Percentiles rank a stretch among this genome's conserved stretches.
phyloP scores from a whole-genome alignment of 805 yeast species.

The Deakozyma indianensis region DNA sequence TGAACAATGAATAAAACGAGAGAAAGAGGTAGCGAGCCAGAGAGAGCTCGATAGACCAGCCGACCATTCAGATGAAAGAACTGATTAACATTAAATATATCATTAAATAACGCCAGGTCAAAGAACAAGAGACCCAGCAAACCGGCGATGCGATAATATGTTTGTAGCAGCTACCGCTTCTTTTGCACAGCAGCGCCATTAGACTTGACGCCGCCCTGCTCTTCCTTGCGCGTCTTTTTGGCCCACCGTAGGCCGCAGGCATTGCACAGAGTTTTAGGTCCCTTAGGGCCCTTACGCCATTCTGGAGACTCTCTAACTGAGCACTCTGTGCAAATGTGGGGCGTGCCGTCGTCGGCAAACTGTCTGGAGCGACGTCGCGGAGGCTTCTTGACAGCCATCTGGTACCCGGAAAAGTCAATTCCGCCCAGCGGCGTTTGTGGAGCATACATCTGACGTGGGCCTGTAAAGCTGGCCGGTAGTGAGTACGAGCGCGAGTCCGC shows the following conservation, averaged over 20 bases:
- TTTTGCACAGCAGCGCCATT: not conserved
- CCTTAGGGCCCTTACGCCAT: slow-evolving; percentile 86
- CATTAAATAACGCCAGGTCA: not conserved
- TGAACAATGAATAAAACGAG: too few relatives aligned
- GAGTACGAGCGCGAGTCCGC: slow-evolving; percentile 10
- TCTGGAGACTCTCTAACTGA: slow-evolving; percentile 69
- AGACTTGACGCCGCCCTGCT: not conserved
- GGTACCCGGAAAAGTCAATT: slow-evolving; percentile 10
- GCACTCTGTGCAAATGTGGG: slow-evolving; percentile 48
- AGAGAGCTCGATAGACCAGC: too few relatives aligned
- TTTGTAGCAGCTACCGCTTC: not conserved
- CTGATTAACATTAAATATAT: not conserved
- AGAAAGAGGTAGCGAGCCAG: too few relatives aligned
- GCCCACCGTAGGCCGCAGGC: slow-evolving; percentile 71
- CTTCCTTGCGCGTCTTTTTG: slow-evolving; percentile 17
- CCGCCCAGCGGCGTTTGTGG: not conserved
- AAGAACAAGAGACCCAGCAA: too few relatives aligned
- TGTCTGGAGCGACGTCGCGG: slow-evolving; percentile 3
- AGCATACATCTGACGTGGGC: slow-evolving; percentile 1
- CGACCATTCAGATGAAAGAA: too few relatives aligned
- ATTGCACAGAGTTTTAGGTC: slow-evolving; percentile 70
- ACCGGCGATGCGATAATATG: too few relatives aligned
- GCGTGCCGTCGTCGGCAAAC: slow-evolving; percentile 5
- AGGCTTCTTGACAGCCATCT: slow-evolving; percentile 5
- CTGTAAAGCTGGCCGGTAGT: slow-evolving; percentile 8